Conservation (phyloP, 2,329 filamentous ascomycete genomes). For the Fusarium udum region DNA sequence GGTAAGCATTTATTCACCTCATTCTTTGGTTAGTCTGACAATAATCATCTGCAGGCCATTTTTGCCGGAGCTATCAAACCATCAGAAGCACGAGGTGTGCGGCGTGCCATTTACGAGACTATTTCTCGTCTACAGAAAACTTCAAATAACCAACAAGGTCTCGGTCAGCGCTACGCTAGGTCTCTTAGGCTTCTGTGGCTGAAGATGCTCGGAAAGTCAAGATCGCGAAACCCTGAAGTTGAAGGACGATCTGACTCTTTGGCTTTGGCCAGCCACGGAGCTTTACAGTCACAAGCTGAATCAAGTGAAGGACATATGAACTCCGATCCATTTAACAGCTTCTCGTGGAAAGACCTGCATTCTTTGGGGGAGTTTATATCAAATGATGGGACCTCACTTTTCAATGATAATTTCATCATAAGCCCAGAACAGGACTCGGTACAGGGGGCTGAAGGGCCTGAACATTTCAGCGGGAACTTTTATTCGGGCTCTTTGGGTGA, state of each 20-base stretch:
- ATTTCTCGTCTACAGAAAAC: conserved; percentile 68
- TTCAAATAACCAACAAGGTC: conserved; percentile 65
- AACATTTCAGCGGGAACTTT: neutral
- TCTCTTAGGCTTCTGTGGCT: conserved; percentile 70
- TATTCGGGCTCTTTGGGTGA: neutral
- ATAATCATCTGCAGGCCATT: neutral
- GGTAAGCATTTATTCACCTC: conserved; percentile 45
- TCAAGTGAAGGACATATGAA: conserved; percentile 39
- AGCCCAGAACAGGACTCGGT: conserved; percentile 25
- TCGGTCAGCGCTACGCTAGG: conserved; percentile 69
- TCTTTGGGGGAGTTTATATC: conserved; percentile 65
- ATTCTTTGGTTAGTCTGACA: neutral
- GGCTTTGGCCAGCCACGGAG: neutral
- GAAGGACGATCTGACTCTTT: neutral
- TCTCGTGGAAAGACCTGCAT: conserved; percentile 70
- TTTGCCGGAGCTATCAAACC: conserved; percentile 65
- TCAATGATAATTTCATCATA: conserved; percentile 25
- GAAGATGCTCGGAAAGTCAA: conserved; percentile 42
- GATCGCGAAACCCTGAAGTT: neutral
- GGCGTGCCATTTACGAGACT: conserved; percentile 65
- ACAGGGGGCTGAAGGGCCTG: conserved; percentile 12
- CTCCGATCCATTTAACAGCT: conserved; percentile 61
- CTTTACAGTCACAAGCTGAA: neutral
- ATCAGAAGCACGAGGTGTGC: conserved; percentile 64
- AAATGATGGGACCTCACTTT: conserved; percentile 32